Evolutionary conservation across 208 protist species (phyloP).

Genomic region (Porcisia deanei): DNA sequence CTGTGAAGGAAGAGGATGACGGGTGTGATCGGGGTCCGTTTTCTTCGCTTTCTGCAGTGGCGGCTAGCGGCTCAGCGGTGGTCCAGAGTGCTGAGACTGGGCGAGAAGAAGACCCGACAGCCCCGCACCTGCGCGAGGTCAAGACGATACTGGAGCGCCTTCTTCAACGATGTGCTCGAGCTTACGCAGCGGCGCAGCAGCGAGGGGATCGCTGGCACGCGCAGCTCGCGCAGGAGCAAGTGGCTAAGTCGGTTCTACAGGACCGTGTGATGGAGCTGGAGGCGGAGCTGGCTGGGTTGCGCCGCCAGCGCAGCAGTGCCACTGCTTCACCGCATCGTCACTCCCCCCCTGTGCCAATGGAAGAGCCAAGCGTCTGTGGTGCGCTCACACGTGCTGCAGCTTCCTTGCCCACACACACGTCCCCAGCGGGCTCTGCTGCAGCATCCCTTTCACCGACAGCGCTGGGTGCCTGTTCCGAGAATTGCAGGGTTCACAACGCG

Average conservation of each 20-base stretch:
- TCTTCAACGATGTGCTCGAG: conserved; percentile 22
- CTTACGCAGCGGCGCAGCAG: conserved; percentile 29
- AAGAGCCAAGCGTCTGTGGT: background rate
- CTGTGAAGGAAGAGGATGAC: background rate
- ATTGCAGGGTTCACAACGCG: background rate
- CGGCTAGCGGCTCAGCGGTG: background rate
- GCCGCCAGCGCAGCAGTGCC: background rate
- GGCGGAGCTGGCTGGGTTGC: conserved; percentile 16
- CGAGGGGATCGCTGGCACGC: conserved; percentile 17
- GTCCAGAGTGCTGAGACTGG: background rate
- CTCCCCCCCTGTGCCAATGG: background rate
- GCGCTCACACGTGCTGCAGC: background rate
- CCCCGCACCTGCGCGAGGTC: conserved; percentile 6
- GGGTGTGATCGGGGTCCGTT: background rate
- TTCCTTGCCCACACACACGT: background rate
- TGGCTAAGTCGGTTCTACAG: conserved; percentile 19
- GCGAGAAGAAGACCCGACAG: conserved; percentile 15
- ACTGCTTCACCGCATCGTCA: background rate
- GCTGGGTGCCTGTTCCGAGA: no score
- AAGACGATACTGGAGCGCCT: conserved; percentile 18
- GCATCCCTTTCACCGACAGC: background rate
- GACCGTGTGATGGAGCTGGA: conserved; percentile 25
- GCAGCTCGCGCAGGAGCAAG: conserved; percentile 18
- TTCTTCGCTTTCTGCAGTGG: background rate
- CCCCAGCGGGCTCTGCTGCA: background rate